Evolutionary conservation across 225 moss, liverwort and hornwort species (phyloP).

Genomic region (Lunularia cruciata): DNA sequence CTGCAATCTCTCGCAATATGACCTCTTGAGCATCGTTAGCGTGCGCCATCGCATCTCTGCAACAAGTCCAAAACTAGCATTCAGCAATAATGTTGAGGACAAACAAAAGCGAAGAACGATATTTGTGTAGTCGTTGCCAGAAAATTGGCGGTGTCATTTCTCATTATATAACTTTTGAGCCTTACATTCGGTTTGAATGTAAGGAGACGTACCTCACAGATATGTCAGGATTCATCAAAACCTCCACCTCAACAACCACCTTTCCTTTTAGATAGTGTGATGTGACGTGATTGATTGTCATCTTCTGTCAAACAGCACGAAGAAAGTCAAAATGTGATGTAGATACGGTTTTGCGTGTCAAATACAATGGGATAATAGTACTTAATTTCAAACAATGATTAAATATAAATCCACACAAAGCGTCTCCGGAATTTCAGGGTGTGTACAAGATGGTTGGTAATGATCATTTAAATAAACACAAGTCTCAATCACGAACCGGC

Average conservation of each 20-base stretch:
- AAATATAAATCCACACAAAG: too few species aligned
- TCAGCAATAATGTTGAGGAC: not conserved
- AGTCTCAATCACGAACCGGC: too few species aligned
- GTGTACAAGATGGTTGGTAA: too few species aligned
- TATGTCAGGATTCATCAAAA: conserved; percentile 66
- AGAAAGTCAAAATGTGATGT: too few species aligned
- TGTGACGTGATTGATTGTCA: conserved; percentile 67
- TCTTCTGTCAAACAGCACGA: conserved; percentile 51
- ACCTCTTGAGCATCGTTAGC: conserved; percentile 62
- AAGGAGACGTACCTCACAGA: conserved; percentile 63
- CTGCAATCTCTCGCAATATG: conserved; percentile 58
- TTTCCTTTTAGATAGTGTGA: conserved; percentile 85
- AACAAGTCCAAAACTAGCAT: not conserved
- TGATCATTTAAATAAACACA: too few species aligned
- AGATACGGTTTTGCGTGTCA: too few species aligned
- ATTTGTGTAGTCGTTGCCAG: not conserved
- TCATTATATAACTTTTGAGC: not conserved
- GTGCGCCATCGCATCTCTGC: conserved; percentile 69
- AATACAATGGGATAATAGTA: too few species aligned
- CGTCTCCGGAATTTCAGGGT: too few species aligned
- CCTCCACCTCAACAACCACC: conserved; percentile 83
- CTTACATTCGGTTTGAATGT: not conserved
- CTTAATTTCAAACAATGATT: too few species aligned
- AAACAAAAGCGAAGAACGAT: not conserved
- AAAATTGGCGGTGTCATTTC: too few species aligned